Evolutionary conservation across 345 rosid species (phyloP), one percentile per base, ranked within the genome.

Genomic region (Viola odorata): DNA sequence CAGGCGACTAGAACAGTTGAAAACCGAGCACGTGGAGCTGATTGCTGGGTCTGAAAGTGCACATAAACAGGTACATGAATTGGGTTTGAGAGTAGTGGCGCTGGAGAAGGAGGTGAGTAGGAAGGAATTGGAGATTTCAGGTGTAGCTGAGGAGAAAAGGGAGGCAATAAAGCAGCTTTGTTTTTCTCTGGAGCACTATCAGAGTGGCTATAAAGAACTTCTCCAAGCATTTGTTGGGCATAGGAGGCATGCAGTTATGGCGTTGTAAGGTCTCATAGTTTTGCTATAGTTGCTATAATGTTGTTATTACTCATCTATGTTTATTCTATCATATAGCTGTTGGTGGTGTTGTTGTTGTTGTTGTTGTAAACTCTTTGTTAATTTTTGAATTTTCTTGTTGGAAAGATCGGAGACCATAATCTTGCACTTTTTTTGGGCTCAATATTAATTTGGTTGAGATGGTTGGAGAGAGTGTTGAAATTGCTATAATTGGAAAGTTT

Each of bases 111-210:
- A 71, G 50, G 67, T 66, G 58, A 84, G 82, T 52, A 15, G 69
- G 55, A 89, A 77, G 70, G 81, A 72, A 44, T 61, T 47, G 32
- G 72, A 53, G 69, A 69, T 91, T 47, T 54, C 64, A 58, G 85
- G 76, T 14, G 80, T 73, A 48, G 86, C 91, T 7, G 96, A 91
- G 73, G 84, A 82, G 80, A 88, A 91, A 70, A 72, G 88, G 63
- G 96, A 86, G 69, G 98, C 83, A n/a, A 91, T 91, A 51, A 66
- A 96, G 59, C 98, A 88, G 64, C 95, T 91, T 62, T 86, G 89
- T 70, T 83, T 88, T 75, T 79, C 91, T 10, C 57, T 91, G 69
- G 98, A 88, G 55, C 86, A 91, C 62, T 91, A 82, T 71, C 81
- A 80, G 77, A 83, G 73, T 9, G 88, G 87, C 32, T 88, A 91